These are phyloP conservation scores for Didymosphaeria variabile DNA, from an alignment of 2,329 filamentous ascomycete genomes.

Conservation along the genomic window DNA sequence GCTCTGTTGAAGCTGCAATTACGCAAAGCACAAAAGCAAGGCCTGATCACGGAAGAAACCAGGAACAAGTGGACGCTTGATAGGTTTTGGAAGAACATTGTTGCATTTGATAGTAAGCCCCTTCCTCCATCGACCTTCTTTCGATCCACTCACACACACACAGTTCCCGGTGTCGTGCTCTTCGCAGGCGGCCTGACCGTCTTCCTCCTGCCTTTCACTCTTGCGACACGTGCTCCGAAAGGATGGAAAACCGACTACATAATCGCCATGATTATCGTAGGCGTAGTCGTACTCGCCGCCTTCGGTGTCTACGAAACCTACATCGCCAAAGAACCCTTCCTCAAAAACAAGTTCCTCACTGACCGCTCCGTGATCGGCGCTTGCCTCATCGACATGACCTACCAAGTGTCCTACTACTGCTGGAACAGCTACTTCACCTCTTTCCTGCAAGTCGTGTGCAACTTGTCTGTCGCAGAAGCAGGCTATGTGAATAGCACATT, in stretches of 20 bases:
- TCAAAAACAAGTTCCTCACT: conserved; percentile 55
- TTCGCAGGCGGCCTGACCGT: conserved; percentile 56
- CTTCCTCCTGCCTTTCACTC: conserved; percentile 60
- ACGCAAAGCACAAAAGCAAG: conserved; percentile 63
- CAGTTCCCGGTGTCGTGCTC: conserved; percentile 53
- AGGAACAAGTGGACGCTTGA: conserved; percentile 18
- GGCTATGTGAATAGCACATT: conserved; percentile 69
- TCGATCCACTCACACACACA: conserved; percentile 37
- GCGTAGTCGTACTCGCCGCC: conserved; percentile 56
- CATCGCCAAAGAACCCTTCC: conserved; percentile 56
- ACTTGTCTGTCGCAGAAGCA: conserved; percentile 63
- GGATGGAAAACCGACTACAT: conserved; percentile 64
- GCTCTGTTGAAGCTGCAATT: conserved; percentile 48
- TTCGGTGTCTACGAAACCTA: conserved; percentile 64
- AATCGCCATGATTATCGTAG: conserved; percentile 60
- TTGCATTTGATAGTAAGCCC: conserved; percentile 34
- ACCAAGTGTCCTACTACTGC: conserved; percentile 65
- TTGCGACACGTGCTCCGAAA: conserved; percentile 58
- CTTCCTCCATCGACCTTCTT: conserved; percentile 7
- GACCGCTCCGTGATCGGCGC: conserved; percentile 69
- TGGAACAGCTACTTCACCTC: conserved; percentile 63
- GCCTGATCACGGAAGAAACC: conserved; percentile 58
- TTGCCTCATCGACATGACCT: conserved; percentile 63
- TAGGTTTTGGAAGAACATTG: conserved; percentile 50
- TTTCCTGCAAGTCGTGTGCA: conserved; percentile 68